Evolutionary conservation across 768 basidiomycete species (phyloP), one percentile per base, ranked within the genome.

Genomic region (Naganishia randhawae): DNA sequence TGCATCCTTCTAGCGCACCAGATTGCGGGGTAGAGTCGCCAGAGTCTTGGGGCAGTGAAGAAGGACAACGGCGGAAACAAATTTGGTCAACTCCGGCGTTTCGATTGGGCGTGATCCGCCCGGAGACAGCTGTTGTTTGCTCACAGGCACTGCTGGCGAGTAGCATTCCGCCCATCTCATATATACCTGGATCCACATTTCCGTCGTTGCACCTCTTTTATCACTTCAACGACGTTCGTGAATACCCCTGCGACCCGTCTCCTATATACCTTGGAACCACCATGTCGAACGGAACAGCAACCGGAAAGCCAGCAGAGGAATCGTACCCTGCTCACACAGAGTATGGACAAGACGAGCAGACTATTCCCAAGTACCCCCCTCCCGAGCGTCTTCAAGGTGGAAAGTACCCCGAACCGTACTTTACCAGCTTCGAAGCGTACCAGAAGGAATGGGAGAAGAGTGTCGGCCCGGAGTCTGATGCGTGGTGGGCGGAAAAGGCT

Each of bases 401-500:
- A 50, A 87, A 86, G 11, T 75, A 77, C 52, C 89, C 88, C 78
- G 85, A 73, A 31, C 90, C 90, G 2, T 91, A 95, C 78, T 74
- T 97, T 29, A 91, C 92, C 19, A 83, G 88, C 78, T 84, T 88
- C 73, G 80, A 87, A n/a, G 88, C 88, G 16, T 95, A 95, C 81
- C 82, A 81, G 69, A 77, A 79, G 8, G 84, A 84, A 27, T 91
- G 94, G 80, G 80, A 82, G 6, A 80, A 86, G 78, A 90, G 91
- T 14, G 75, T 95, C 33, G 93, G 91, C 27, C 83, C 85, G 64
- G 85, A 86, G 72, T 87, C 86, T 16, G 92, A 97, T 74, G 83
- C 83, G 69, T 97, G 90, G 90, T 97, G 93, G 93, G 85, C 85
- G 50, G 86, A 88, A 79, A 80, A 80, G 71, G 94, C 95, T 0